Conservation (phyloP, 352 stramenopile genomes). For the Elongisporangium prolatum region DNA sequence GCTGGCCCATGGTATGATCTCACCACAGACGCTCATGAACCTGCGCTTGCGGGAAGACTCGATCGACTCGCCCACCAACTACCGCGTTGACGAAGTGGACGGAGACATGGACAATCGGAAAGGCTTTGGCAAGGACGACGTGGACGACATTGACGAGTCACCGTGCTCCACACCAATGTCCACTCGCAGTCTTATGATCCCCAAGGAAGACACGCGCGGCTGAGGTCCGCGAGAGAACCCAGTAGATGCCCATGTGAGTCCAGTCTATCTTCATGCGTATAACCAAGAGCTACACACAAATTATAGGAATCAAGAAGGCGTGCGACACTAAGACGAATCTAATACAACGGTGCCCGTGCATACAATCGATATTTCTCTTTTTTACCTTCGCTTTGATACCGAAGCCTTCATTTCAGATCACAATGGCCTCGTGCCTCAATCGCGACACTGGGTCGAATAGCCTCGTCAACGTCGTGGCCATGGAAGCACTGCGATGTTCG, state of each 20-base stretch:
- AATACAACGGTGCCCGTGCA: not conserved
- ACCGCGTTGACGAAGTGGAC: constrained; percentile 27
- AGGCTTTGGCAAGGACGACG: not conserved
- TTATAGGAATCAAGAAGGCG: not conserved
- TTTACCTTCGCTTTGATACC: not conserved
- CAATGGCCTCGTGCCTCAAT: not conserved
- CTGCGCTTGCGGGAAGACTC: constrained; percentile 50
- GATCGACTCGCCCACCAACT: constrained; percentile 71
- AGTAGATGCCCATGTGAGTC: not conserved
- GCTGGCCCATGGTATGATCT: constrained; percentile 72
- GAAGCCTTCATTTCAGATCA: not conserved
- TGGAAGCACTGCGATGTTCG: not conserved
- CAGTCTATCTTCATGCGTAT: not conserved
- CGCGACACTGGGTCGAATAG: not conserved
- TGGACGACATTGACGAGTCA: constrained; percentile 7
- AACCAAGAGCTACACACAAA: not conserved
- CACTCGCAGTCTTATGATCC: constrained; percentile 14
- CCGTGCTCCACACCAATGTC: constrained; percentile 12
- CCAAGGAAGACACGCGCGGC: constrained; percentile 21
- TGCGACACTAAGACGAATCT: not conserved
- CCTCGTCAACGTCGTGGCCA: not conserved
- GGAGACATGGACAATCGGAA: not conserved
- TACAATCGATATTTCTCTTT: not conserved
- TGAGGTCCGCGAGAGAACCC: constrained; percentile 2
- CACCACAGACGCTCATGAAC: constrained; percentile 55